A percentile compares a stretch with the other conserved stretches of the same genome.
phyloP scores from a whole-genome alignment of 257 asterid species.

The Asclepias syriaca region DNA sequence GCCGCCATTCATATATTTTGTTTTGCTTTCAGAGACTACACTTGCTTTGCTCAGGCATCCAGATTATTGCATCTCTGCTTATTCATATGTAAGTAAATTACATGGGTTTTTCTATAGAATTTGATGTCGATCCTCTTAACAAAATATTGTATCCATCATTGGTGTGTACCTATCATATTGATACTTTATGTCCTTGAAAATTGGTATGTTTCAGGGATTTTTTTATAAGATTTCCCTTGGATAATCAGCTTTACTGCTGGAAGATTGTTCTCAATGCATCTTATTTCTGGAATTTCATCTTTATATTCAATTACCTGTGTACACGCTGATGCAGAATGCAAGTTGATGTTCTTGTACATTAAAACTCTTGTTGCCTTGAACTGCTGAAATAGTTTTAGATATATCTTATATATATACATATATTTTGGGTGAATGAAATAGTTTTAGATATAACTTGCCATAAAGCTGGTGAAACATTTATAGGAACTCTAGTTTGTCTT shows the following conservation, averaged over 20 bases:
- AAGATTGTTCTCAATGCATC: not conserved
- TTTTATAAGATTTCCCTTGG: not conserved
- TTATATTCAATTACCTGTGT: not conserved
- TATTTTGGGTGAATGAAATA: no score
- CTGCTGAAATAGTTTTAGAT: not conserved
- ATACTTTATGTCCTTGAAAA: not conserved
- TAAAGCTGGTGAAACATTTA: not conserved
- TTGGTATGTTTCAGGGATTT: not conserved
- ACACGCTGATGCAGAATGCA: not conserved
- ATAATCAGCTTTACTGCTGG: not conserved
- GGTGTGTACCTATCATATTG: not conserved
- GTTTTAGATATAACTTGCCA: not conserved
- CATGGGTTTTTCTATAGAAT: no score
- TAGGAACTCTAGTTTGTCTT: not conserved
- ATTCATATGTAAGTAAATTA: slow-evolving; percentile 68
- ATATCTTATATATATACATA: no score
- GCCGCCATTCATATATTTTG: not conserved
- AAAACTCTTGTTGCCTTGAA: not conserved
- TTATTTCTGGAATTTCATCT: not conserved
- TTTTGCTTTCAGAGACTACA: slow-evolving; percentile 74
- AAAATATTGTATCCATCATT: not conserved
- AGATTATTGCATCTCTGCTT: slow-evolving; percentile 87
- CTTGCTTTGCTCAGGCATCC: slow-evolving; percentile 97
- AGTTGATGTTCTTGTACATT: not conserved
- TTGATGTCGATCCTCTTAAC: not conserved